Percentiles rank a stretch among this genome's conserved stretches.
These are phyloP conservation scores for Psilocybe azurescens DNA, from an alignment of 768 basidiomycete species.

Conservation along the genomic window DNA sequence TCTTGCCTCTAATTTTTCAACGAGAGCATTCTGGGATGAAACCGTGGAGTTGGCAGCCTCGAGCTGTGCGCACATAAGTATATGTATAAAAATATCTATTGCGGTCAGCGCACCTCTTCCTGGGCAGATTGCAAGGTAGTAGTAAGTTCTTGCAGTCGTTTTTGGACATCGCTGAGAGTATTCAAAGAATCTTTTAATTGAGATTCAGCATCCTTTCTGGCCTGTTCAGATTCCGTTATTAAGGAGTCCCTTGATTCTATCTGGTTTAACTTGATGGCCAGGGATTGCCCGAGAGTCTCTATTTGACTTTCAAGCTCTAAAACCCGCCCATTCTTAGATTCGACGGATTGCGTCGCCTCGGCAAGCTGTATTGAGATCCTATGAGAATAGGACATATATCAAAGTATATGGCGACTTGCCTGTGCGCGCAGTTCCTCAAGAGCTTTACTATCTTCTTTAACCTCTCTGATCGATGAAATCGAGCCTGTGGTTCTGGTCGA, in stretches of 20 bases:
- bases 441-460: constrained; percentile 58
- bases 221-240: constrained; percentile 52
- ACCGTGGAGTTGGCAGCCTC: constrained; percentile 48
- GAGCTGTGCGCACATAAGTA: constrained; percentile 45
- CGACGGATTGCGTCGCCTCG: constrained; percentile 57
- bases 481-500: constrained; percentile 58
- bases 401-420: constrained; percentile 40
- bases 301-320: constrained; percentile 59
- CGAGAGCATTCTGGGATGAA: constrained; percentile 46
- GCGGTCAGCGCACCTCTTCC: constrained; percentile 51
- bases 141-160: constrained; percentile 35
- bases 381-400: background rate
- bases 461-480: constrained; percentile 76
- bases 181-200: constrained; percentile 50
- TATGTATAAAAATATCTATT: constrained; percentile 6
- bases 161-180: constrained; percentile 42
- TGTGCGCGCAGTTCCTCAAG: constrained; percentile 64
- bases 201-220: constrained; percentile 52
- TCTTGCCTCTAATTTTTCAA: constrained; percentile 54
- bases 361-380: constrained; percentile 51
- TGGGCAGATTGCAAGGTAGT: constrained; percentile 46
- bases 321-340: constrained; percentile 55
- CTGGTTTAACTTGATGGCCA: constrained; percentile 52
- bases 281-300: constrained; percentile 50
- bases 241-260: constrained; percentile 48